Conservation (phyloP, 140 eudicot species). For the Oenanthe javanica region DNA sequence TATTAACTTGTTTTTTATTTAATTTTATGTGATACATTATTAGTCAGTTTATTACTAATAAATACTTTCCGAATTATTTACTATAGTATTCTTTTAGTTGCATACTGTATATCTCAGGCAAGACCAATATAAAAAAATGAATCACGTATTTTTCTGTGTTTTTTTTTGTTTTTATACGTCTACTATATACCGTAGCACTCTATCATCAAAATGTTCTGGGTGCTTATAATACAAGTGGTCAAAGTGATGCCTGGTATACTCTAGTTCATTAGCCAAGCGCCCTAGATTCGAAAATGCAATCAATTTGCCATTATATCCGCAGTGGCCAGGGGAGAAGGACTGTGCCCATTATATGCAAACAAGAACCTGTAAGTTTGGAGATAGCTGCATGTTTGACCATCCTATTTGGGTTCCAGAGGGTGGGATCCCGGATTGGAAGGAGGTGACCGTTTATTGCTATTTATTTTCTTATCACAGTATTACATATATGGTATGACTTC, state of each 20-base stretch:
- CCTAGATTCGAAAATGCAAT: conserved; percentile 77
- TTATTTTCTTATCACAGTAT: conserved; percentile 22
- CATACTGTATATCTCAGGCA: conserved; percentile 14
- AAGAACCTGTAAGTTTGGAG: conserved; percentile 99
- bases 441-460: conserved; percentile 72
- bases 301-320: conserved; percentile 94
- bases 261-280: conserved; percentile 87
- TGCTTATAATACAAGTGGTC: conserved; percentile 77
- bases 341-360: conserved; percentile 99
- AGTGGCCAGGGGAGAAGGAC: conserved; percentile 99
- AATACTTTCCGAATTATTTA: conserved; percentile 7
- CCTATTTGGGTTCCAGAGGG: conserved; percentile 99
- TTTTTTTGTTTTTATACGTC: conserved; percentile 33
- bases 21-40: neutral
- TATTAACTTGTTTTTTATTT: neutral
- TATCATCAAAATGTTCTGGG: conserved; percentile 74
- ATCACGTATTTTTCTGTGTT: conserved; percentile 26
- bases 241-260: conserved; percentile 94
- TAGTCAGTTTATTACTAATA: neutral
- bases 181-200: conserved; percentile 78
- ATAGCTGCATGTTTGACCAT: conserved; percentile 99
- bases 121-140: conserved; percentile 12
- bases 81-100: conserved; percentile 10
- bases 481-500: conserved; percentile 6
- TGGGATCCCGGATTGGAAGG: conserved; percentile 99